A percentile compares a stretch with the other conserved stretches of the same genome.
phyloP scores from a whole-genome alignment of 768 basidiomycete species.

The Ephemerocybe angulata region DNA sequence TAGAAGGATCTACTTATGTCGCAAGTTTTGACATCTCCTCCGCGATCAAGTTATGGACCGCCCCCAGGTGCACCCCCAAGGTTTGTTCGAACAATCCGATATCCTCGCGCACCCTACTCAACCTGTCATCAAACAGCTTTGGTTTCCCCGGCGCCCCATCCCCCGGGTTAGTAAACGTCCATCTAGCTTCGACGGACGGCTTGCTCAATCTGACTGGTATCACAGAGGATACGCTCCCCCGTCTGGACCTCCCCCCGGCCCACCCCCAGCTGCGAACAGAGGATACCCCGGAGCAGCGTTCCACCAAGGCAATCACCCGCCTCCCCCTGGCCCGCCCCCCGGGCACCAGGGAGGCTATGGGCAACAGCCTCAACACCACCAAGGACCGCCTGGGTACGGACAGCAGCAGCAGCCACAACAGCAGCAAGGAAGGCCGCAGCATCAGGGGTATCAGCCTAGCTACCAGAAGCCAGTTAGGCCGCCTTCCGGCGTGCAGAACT shows the following conservation, averaged over 20 bases:
- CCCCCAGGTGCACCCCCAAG: conserved; percentile 19
- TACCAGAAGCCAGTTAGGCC: conserved; percentile 49
- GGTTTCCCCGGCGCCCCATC: conserved; percentile 8
- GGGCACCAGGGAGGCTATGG: conserved; percentile 1
- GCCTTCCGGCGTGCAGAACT: conserved; percentile 55
- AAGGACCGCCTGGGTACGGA: too few species aligned
- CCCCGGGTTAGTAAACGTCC: not conserved
- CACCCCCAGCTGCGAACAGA: not conserved
- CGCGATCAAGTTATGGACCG: conserved; percentile 18
- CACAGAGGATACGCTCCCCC: conserved; percentile 12
- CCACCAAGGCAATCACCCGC: conserved; percentile 13
- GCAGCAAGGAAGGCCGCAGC: conserved; percentile 20
- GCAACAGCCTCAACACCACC: conserved; percentile 26
- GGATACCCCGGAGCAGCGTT: conserved; percentile 15
- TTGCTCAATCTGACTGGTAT: not conserved
- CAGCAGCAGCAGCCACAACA: conserved; percentile 46
- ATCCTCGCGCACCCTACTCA: not conserved
- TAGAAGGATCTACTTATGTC: not conserved
- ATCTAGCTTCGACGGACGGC: not conserved
- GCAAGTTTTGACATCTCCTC: not conserved
- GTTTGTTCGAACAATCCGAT: not conserved
- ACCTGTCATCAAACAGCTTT: conserved; percentile 1
- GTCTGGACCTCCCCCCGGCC: conserved; percentile 15
- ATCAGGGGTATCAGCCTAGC: conserved; percentile 9
- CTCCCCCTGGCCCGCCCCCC: not conserved